These are phyloP conservation scores for Neopestalotiopsis sp. DNA, from an alignment of 2,329 filamentous ascomycete species.

Conservation along the genomic window DNA sequence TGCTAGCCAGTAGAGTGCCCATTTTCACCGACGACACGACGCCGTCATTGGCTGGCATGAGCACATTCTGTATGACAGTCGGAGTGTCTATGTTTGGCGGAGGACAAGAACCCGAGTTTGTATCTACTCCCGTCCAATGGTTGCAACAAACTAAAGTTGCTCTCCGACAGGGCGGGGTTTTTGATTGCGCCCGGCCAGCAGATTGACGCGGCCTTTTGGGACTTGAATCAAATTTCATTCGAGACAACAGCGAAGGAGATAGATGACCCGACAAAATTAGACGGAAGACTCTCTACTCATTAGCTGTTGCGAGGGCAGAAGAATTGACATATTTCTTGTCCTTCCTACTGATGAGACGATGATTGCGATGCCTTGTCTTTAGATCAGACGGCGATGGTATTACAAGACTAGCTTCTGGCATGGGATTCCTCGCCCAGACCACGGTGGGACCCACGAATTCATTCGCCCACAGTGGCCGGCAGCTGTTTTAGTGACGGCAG, in stretches of 20 bases:
- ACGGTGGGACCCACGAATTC: neutral
- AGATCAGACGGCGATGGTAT: constrained; percentile 4
- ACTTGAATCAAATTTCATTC: neutral
- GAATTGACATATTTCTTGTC: neutral
- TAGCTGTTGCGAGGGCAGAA: neutral
- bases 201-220: neutral
- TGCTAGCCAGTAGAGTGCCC: neutral
- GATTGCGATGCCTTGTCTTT: constrained; percentile 1
- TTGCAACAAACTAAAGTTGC: neutral
- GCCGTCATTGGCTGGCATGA: neutral
- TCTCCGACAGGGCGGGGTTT: neutral
- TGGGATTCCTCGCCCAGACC: neutral
- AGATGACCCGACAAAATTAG: neutral
- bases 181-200: neutral
- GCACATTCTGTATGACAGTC: too few relatives aligned
- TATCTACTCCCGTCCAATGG: neutral
- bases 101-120: neutral
- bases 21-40: neutral
- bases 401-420: neutral
- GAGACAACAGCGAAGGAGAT: neutral
- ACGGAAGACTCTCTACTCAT: neutral
- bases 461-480: constrained; percentile 1
- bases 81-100: neutral
- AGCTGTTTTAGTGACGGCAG: constrained; percentile 1
- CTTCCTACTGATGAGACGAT: neutral